Percentiles rank a stretch among this genome's conserved stretches.
Evolutionary conservation across 73 alveolate genomes (phyloP).

Genomic region (Paramecium sonneborni): DNA sequence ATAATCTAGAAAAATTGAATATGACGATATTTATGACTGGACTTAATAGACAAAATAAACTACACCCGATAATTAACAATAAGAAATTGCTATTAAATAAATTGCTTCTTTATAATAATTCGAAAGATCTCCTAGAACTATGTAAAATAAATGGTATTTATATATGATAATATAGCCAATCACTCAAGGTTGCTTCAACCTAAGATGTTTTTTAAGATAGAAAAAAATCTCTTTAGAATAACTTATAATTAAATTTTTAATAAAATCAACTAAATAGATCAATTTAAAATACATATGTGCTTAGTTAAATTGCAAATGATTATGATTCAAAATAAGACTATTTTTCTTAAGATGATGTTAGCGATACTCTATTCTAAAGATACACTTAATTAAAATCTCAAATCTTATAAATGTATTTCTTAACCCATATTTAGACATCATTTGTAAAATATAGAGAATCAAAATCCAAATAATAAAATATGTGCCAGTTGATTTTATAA

Average conservation of each 20-base stretch:
- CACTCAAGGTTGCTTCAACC: background rate
- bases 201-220: background rate
- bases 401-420: background rate
- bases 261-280: background rate
- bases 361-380: background rate
- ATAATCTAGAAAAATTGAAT: background rate
- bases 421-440: background rate
- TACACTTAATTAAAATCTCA: background rate
- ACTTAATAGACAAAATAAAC: background rate
- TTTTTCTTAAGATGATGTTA: background rate
- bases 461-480: background rate
- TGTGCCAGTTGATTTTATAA: background rate
- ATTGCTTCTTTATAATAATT: background rate
- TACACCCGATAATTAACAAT: background rate
- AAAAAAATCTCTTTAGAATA: background rate
- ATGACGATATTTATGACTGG: slow-evolving; percentile 39
- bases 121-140: background rate
- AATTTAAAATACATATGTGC: background rate
- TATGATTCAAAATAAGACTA: background rate
- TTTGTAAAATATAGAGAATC: background rate
- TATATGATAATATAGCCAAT: background rate
- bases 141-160: background rate
- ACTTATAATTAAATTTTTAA: background rate
- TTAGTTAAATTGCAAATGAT: background rate
- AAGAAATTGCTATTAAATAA: background rate